Conservation (phyloP, 2,329 filamentous ascomycete genomes). For the Alternaria infectoria region DNA sequence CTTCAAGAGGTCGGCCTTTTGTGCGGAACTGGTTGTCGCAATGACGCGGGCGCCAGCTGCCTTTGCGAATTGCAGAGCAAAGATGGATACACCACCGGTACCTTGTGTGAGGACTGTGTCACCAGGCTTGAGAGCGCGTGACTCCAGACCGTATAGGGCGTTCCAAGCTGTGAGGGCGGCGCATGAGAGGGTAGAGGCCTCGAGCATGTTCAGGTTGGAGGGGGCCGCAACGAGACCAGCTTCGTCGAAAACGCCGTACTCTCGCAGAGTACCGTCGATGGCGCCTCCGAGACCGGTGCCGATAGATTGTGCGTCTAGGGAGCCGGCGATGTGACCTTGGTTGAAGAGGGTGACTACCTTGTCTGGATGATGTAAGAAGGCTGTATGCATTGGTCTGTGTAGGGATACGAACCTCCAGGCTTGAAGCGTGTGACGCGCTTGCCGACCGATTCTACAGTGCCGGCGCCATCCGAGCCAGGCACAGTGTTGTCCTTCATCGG, state of each 20-base stretch:
- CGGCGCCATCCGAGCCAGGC: slow-evolving; percentile 60
- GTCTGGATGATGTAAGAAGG: slow-evolving; percentile 45
- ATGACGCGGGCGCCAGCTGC: slow-evolving; percentile 64
- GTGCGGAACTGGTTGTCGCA: slow-evolving; percentile 60
- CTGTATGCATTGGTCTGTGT: background rate
- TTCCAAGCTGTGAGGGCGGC: slow-evolving; percentile 58
- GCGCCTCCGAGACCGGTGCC: slow-evolving; percentile 70
- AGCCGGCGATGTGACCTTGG: slow-evolving; percentile 61
- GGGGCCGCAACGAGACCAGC: slow-evolving; percentile 70
- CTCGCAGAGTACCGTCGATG: slow-evolving; percentile 70
- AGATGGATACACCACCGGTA: slow-evolving; percentile 73
- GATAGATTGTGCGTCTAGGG: slow-evolving; percentile 48
- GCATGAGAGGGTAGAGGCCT: slow-evolving; percentile 57
- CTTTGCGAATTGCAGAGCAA: slow-evolving; percentile 65
- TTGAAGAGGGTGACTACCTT: slow-evolving; percentile 69
- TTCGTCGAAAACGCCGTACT: slow-evolving; percentile 72
- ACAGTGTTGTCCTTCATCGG: slow-evolving; percentile 49
- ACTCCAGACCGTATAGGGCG: slow-evolving; percentile 57
- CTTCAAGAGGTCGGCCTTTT: slow-evolving; percentile 59
- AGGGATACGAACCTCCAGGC: slow-evolving; percentile 48
- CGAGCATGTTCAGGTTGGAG: slow-evolving; percentile 56
- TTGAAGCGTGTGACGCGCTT: slow-evolving; percentile 63
- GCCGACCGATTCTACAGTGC: slow-evolving; percentile 60
- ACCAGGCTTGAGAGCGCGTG: slow-evolving; percentile 45
- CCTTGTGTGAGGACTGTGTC: slow-evolving; percentile 69